Percentiles rank a stretch among this genome's conserved stretches.
phyloP scores from a whole-genome alignment of 2,329 filamentous ascomycete species.

The Talaromyces sp. region DNA sequence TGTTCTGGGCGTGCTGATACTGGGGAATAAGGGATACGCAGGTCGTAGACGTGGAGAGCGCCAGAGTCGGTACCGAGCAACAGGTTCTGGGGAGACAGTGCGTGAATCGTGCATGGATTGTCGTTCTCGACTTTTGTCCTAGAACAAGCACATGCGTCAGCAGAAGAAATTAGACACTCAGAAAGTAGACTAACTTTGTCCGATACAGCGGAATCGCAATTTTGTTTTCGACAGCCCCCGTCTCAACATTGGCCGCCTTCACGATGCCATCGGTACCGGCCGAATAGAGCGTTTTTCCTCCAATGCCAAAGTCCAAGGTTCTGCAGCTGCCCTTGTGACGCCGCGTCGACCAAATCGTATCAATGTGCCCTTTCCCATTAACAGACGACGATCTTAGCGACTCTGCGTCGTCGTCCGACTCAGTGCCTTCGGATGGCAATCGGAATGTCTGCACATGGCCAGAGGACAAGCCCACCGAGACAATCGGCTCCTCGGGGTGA shows the following conservation, averaged over 20 bases:
- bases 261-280: constrained; percentile 59
- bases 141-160: constrained; percentile 44
- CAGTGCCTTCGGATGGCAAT: constrained; percentile 54
- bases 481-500: constrained; percentile 75
- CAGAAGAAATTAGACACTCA: constrained; percentile 18
- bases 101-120: constrained; percentile 55
- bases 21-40: constrained; percentile 55
- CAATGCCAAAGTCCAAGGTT: constrained; percentile 68
- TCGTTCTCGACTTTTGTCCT: constrained; percentile 52
- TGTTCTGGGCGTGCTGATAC: constrained; percentile 63
- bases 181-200: constrained; percentile 36
- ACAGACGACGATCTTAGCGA: constrained; percentile 36
- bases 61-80: constrained; percentile 88
- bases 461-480: constrained; percentile 77
- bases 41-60: constrained; percentile 79
- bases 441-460: constrained; percentile 83
- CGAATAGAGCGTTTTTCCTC: constrained; percentile 63
- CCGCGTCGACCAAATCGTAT: constrained; percentile 77
- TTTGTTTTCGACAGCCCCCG: constrained; percentile 70
- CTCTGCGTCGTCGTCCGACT: constrained; percentile 43
- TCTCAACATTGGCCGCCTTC: constrained; percentile 54
- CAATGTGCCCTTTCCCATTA: constrained; percentile 65
- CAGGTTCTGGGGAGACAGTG: constrained; percentile 79
- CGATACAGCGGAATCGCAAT: constrained; percentile 60
- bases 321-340: constrained; percentile 94